Percentiles rank a stretch among this genome's conserved stretches.
phyloP scores from a whole-genome alignment of 352 stramenopile genomes.

The Globisporangium echinulatum region DNA sequence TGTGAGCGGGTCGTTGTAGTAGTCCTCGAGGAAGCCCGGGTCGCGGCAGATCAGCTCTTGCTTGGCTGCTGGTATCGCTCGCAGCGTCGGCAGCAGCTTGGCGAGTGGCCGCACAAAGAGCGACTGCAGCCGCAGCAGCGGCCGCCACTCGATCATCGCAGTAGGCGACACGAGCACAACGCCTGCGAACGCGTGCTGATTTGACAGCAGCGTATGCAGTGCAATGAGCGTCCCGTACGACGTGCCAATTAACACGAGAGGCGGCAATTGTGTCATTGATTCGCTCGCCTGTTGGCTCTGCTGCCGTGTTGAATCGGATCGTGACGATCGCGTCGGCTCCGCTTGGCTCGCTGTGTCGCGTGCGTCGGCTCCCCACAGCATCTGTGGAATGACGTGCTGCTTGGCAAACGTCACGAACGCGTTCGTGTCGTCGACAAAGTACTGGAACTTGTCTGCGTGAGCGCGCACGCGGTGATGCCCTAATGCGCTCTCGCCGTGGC shows the following conservation, averaged over 20 bases:
- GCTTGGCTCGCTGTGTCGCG: not conserved
- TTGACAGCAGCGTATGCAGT: constrained; percentile 23
- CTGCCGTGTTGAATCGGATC: no score
- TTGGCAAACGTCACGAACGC: constrained; percentile 34
- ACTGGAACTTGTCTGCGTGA: constrained; percentile 28
- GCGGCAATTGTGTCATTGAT: not conserved
- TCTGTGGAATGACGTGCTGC: constrained; percentile 21
- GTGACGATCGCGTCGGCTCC: not conserved
- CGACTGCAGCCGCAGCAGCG: constrained; percentile 2
- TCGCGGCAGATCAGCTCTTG: constrained; percentile 19
- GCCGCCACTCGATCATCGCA: constrained; percentile 19
- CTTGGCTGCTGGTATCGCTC: constrained; percentile 25
- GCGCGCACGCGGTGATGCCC: constrained; percentile 23
- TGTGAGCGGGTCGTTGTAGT: constrained; percentile 18
- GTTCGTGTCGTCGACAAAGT: constrained; percentile 52
- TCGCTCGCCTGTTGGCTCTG: no score
- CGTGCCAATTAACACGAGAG: constrained; percentile 21
- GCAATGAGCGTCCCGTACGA: constrained; percentile 30
- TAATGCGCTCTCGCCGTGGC: constrained; percentile 36
- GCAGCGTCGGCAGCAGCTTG: constrained; percentile 12
- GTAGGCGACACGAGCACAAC: constrained; percentile 22
- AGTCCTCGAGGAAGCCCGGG: constrained; percentile 19
- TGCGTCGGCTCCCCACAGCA: constrained; percentile 4
- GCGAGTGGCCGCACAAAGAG: constrained; percentile 12
- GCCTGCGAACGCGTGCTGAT: constrained; percentile 17